These are phyloP conservation scores for Citrus medica DNA, from an alignment of 345 rosid genomes.

Conservation along the genomic window DNA sequence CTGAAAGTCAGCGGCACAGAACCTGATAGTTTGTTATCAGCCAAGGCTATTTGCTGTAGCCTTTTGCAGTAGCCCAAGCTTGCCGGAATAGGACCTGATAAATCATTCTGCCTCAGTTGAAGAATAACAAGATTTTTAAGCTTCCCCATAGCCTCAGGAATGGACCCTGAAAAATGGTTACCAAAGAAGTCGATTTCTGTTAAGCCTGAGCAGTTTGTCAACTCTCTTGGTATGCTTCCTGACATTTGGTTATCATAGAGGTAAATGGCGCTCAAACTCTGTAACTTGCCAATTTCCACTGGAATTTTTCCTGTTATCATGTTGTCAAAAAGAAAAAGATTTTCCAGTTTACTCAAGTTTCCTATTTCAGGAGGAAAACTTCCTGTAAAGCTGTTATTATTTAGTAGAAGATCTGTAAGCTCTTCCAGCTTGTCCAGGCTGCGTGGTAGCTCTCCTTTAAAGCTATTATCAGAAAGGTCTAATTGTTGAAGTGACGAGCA, in stretches of 20 bases:
- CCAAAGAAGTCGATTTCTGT: slow-evolving; percentile 64
- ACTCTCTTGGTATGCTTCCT: slow-evolving; percentile 66
- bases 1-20: slow-evolving; percentile 71
- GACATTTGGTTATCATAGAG: slow-evolving; percentile 76
- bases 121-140: slow-evolving; percentile 60
- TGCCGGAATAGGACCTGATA: slow-evolving; percentile 74
- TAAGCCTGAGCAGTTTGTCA: slow-evolving; percentile 70
- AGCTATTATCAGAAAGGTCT: slow-evolving; percentile 57
- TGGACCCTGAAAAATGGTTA: slow-evolving; percentile 63
- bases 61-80: slow-evolving; percentile 72
- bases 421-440: slow-evolving; percentile 48
- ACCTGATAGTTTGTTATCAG: slow-evolving; percentile 78
- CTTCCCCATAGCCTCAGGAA: slow-evolving; percentile 69
- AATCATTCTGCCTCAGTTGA: slow-evolving; percentile 80
- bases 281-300: slow-evolving; percentile 54
- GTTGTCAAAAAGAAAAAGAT: slow-evolving; percentile 57
- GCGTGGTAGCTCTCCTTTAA: slow-evolving; percentile 54
- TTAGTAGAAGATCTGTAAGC: slow-evolving; percentile 41
- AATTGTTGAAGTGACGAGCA: slow-evolving; percentile 58
- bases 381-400: slow-evolving; percentile 54
- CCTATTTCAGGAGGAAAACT: slow-evolving; percentile 51
- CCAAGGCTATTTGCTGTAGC: slow-evolving; percentile 59
- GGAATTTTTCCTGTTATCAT: slow-evolving; percentile 65
- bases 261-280: slow-evolving; percentile 42
- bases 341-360: slow-evolving; percentile 57